Percentiles rank a stretch among this genome's conserved stretches.
Evolutionary conservation across 139 green algal genomes (phyloP).

Genomic region (Yamagishiella unicocca): DNA sequence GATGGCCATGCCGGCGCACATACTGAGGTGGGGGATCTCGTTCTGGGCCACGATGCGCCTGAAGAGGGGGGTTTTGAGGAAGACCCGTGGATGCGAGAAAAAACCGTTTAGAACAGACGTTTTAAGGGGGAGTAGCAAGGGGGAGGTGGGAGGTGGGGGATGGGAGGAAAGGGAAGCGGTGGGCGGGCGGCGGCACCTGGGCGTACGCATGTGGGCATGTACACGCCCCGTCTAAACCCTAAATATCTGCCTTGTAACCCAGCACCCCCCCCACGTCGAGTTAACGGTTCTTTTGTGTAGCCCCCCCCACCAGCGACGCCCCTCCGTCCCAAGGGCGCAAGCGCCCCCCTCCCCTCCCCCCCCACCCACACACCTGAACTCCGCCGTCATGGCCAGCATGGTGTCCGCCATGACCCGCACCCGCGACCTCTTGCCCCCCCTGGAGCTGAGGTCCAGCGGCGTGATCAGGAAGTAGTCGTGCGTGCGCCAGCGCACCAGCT

Average conservation of each 20-base stretch:
- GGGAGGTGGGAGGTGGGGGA: neutral
- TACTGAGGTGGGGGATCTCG: conserved; percentile 50
- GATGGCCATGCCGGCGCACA: conserved; percentile 48
- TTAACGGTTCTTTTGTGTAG: too few species aligned
- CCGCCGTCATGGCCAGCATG: conserved; percentile 47
- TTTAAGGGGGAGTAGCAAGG: too few species aligned
- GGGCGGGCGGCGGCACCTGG: too few species aligned
- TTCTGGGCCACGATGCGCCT: conserved; percentile 37
- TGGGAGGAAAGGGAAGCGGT: too few species aligned
- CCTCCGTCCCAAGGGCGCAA: neutral
- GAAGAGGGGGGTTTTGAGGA: neutral
- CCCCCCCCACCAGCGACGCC: neutral
- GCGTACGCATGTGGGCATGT: too few species aligned
- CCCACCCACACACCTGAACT: conserved; percentile 23
- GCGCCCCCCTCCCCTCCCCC: neutral
- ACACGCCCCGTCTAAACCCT: too few species aligned
- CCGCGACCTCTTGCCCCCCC: neutral
- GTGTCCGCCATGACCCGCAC: conserved; percentile 50
- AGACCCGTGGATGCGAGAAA: too few species aligned
- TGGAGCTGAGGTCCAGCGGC: conserved; percentile 19
- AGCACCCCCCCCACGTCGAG: neutral
- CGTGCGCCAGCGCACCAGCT: conserved; percentile 46
- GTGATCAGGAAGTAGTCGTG: conserved; percentile 45
- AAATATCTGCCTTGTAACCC: neutral
- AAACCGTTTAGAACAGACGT: too few species aligned